Evolutionary conservation across 768 basidiomycete genomes (phyloP), one percentile per base, ranked within the genome.

Genomic region (Cystobasidium onofrii): DNA sequence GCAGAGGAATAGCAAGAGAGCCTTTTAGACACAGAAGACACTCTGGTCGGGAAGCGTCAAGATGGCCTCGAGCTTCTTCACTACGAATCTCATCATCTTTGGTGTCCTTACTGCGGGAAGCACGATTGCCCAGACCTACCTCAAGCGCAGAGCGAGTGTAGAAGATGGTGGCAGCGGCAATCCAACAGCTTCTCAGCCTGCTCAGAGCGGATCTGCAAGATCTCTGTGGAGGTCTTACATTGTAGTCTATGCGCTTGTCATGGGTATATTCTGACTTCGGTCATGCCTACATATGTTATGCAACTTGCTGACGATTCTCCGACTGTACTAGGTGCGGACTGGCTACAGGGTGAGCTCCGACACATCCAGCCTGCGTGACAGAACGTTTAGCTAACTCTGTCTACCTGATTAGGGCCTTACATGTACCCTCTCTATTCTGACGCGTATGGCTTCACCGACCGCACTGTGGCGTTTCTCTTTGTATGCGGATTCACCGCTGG

Each of bases 401-500:
- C 20, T 55, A 31, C 50, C 46, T 15, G 13, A 3, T 6, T 54
- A 71, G 69, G 89, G 0, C 89, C 89, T 18, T 90, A 90, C 77
- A 83, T 90, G 0, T 90, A 89, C 77, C 88, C 88, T 18, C 81
- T 90, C 0, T 90, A 90, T 79, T 83, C 84, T 57, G 88, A 89
- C 52, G 87, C 89, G 23, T 69, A 76, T 55, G 64, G 65, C 13
- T 72, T 87, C 78, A 82, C 87, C 0, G 88, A 89, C 79, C 81
- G 86, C 39, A 79, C 85, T 27, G 88, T 90, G 4, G 88, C 89
- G 0, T 77, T 88, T 39, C 83, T 90, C 63, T 90, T 90, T 77
- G 88, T 90, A n/a, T 88, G 87, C 0, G 89, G 89, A 1, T 90
- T 90, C 79, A 76, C 88, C 50, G 87, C 88, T 17, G 89, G 88